These are phyloP conservation scores for Barnettozyma californica DNA, from an alignment of 805 yeast genomes.

Conservation along the genomic window DNA sequence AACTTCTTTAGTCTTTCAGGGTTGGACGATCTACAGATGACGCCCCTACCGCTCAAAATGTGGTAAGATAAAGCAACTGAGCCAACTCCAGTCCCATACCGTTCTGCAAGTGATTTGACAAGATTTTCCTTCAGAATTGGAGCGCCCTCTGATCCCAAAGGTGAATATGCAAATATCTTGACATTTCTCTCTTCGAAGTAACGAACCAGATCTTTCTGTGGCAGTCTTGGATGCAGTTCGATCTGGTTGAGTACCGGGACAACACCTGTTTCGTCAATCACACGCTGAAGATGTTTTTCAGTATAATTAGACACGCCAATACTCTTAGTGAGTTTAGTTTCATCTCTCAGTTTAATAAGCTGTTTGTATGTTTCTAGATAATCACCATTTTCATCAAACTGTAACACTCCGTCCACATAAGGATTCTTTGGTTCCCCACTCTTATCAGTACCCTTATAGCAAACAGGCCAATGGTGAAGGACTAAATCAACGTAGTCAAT, in stretches of 20 bases:
- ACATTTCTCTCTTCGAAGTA: conserved; percentile 50
- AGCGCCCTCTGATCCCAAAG: conserved; percentile 62
- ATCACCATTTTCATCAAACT: conserved; percentile 34
- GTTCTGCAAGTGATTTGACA: conserved; percentile 48
- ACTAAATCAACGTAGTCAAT: conserved; percentile 73
- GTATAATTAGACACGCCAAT: conserved; percentile 58
- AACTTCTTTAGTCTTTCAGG: conserved; percentile 50
- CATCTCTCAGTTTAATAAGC: conserved; percentile 45
- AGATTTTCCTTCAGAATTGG: conserved; percentile 51
- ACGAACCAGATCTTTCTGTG: conserved; percentile 53
- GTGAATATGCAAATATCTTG: conserved; percentile 51
- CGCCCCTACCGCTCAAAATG: conserved; percentile 53
- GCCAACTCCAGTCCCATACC: conserved; percentile 46
- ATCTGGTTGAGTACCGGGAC: conserved; percentile 54
- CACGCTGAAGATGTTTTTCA: conserved; percentile 32
- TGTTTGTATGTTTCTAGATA: conserved; percentile 48
- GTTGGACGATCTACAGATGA: conserved; percentile 68
- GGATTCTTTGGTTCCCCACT: conserved; percentile 38
- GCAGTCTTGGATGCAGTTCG: conserved; percentile 71
- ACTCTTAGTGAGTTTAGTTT: conserved; percentile 43
- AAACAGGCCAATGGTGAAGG: conserved; percentile 80
- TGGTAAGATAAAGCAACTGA: conserved; percentile 62
- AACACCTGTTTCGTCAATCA: conserved; percentile 38
- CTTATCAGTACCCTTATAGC: conserved; percentile 59
- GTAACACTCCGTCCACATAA: conserved; percentile 32